Percentiles rank a stretch among this genome's conserved stretches.
Conservation (phyloP, 139 green algal genomes). For the Coccomyxa sp. region DNA sequence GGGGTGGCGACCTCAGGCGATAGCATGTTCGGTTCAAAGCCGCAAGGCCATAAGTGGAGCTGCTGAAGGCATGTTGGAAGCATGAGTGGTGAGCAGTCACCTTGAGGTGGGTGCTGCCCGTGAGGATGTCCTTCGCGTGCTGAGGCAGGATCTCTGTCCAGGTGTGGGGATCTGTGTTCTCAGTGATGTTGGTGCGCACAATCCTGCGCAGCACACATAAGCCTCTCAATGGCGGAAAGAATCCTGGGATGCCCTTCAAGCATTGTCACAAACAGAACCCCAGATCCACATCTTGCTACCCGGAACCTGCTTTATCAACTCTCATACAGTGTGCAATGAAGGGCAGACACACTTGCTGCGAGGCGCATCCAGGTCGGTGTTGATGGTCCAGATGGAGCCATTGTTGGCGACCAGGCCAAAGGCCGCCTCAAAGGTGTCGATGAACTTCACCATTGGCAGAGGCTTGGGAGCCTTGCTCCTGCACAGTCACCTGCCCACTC, state of each 20-base stretch:
- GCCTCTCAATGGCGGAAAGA: too few relatives aligned
- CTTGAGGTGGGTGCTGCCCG: conserved; percentile 37
- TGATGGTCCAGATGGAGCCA: conserved; percentile 65
- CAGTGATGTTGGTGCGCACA: conserved; percentile 34
- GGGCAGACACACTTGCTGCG: conserved; percentile 49
- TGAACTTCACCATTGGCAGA: conserved; percentile 56
- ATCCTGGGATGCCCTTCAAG: too few relatives aligned
- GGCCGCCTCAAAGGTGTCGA: conserved; percentile 79
- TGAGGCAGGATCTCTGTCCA: conserved; percentile 76
- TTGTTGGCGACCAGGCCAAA: conserved; percentile 78
- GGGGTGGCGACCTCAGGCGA: too few relatives aligned
- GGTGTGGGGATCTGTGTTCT: conserved; percentile 12
- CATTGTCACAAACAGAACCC: too few relatives aligned
- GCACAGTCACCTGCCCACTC: too few relatives aligned
- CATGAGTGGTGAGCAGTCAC: too few relatives aligned
- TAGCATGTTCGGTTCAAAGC: too few relatives aligned
- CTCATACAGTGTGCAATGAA: background rate
- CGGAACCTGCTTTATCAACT: too few relatives aligned
- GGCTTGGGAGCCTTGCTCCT: background rate
- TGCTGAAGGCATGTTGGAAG: too few relatives aligned
- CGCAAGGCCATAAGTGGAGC: too few relatives aligned
- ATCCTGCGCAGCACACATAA: conserved; percentile 22
- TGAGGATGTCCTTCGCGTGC: conserved; percentile 67
- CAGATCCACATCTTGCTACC: too few relatives aligned
- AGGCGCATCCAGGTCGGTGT: conserved; percentile 84